Evolutionary conservation across 2,329 filamentous ascomycete genomes (phyloP).

Genomic region (Coleophoma cylindrospora): DNA sequence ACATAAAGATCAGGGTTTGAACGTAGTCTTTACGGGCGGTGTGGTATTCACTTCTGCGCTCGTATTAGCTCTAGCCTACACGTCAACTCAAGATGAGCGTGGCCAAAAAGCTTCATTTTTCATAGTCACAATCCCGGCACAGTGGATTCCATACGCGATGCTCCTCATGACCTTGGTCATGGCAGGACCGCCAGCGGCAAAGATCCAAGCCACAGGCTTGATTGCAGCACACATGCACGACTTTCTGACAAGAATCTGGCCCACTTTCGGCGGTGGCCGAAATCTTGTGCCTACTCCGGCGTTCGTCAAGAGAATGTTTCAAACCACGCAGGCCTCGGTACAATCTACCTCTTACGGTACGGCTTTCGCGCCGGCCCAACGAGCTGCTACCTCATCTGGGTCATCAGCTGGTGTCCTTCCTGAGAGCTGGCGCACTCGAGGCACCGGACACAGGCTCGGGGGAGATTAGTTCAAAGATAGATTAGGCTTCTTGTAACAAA

Average conservation of each 20-base stretch:
- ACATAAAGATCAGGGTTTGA: constrained; percentile 38
- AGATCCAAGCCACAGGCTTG: constrained; percentile 71
- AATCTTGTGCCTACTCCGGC: constrained; percentile 72
- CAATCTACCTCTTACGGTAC: constrained; percentile 57
- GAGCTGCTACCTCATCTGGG: constrained; percentile 34
- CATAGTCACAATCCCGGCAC: constrained; percentile 77
- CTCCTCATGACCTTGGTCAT: constrained; percentile 70
- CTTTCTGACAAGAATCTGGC: constrained; percentile 84
- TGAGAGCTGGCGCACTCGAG: constrained; percentile 59
- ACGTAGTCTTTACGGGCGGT: constrained; percentile 42
- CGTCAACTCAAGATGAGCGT: constrained; percentile 78
- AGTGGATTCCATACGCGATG: constrained; percentile 76
- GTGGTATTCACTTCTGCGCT: constrained; percentile 57
- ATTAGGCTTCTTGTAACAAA: no score
- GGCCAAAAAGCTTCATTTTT: constrained; percentile 73
- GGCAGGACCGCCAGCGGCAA: constrained; percentile 47
- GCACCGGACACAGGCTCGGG: constrained; percentile 58
- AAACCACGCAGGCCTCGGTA: constrained; percentile 35
- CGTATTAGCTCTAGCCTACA: constrained; percentile 77
- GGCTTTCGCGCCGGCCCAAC: constrained; percentile 39
- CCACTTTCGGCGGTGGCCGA: constrained; percentile 77
- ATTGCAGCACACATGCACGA: constrained; percentile 86
- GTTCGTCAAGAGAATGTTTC: constrained; percentile 65
- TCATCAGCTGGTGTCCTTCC: constrained; percentile 46
- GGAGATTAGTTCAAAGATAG: constrained; percentile 21